Evolutionary conservation across 31 red algal species (phyloP), one percentile per base, ranked within the genome.

Genomic region (Porphyra umbilicalis): DNA sequence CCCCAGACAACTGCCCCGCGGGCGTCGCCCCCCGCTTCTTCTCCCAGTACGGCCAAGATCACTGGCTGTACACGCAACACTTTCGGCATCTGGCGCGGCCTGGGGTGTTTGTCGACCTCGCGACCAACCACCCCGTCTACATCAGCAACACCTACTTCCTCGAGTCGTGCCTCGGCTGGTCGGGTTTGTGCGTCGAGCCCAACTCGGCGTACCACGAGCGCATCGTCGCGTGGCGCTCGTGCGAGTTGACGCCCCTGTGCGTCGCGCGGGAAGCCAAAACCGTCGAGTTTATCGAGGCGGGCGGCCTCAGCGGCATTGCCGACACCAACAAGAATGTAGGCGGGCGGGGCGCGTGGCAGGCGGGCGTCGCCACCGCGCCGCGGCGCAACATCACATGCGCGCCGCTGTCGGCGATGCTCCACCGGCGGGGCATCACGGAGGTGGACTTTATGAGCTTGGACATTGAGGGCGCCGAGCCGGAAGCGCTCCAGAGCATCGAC

Each of bases 121-220:
- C 87, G 29, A 84, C 92, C 34, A 87, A 89, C 29, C 80, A 90
- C 39, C 84, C 92, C 5, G 38, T 90, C 34, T 36, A 34, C n/a
- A 85, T 85, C 33, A 90, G 87, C 9, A 94, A 90, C 76, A 94
- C 88, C 8, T 94, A 83, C 88, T 90, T 94, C 75, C 39, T 94
- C 16, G 92, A 94, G 37, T 31, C 20, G 18, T 94, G 92, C 78
- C 36, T 90, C 82, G 82, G 85, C 31, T 94, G 92, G 92, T 40
- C 67, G 33, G 92, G 92, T 8, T 36, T 94, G 20, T 94, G 92
- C 82, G 85, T 90, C 8, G 92, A 94, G 57, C 85, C 88, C 15
- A 90, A 94, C 77, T 57, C 76, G 34, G 33, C 85, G 76, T 89
- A 86, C 75, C 80, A 84, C 10, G 77, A 44, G 31, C 32, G 36